Evolutionary conservation across 2,329 filamentous ascomycete species (phyloP).

Genomic region (Aotearoamyces nothofagi): DNA sequence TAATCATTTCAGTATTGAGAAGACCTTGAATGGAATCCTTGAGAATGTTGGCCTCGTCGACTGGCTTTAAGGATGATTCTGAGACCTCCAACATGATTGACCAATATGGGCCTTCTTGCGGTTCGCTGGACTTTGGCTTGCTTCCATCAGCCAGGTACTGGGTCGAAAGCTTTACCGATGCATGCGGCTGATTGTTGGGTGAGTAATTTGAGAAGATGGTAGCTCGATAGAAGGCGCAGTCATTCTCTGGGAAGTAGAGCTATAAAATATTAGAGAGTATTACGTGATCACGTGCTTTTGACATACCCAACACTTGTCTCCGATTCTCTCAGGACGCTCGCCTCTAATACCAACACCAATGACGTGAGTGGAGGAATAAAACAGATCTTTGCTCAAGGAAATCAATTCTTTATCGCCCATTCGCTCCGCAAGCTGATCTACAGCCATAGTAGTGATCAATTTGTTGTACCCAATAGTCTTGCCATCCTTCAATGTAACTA

Average conservation of each 20-base stretch:
- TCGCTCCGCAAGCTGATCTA: slow-evolving; percentile 73
- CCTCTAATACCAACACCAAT: slow-evolving; percentile 92
- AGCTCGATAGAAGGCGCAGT: slow-evolving; percentile 98
- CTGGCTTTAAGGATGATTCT: slow-evolving; percentile 88
- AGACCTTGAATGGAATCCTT: slow-evolving; percentile 90
- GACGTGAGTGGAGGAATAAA: slow-evolving; percentile 95
- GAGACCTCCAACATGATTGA: slow-evolving; percentile 99
- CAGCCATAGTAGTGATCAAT: slow-evolving; percentile 90
- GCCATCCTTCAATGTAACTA: slow-evolving; percentile 68
- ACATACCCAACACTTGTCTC: slow-evolving; percentile 94
- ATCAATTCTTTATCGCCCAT: slow-evolving; percentile 82
- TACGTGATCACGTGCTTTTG: too few relatives aligned
- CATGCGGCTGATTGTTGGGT: slow-evolving; percentile 86
- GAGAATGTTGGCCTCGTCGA: slow-evolving; percentile 72
- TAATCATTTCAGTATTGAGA: slow-evolving; percentile 95
- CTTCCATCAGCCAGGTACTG: slow-evolving; percentile 74
- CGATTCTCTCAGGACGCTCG: slow-evolving; percentile 82
- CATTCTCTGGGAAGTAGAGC: slow-evolving; percentile 97
- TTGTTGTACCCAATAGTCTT: slow-evolving; percentile 83
- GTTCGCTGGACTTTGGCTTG: slow-evolving; percentile 55
- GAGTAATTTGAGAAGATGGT: slow-evolving; percentile 99
- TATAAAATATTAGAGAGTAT: slow-evolving; percentile 22
- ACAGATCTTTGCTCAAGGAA: slow-evolving; percentile 74
- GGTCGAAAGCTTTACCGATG: slow-evolving; percentile 72
- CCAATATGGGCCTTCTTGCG: slow-evolving; percentile 92